These are phyloP conservation scores for Handroanthus guayacan DNA, from an alignment of 257 asterid species.

Conservation along the genomic window DNA sequence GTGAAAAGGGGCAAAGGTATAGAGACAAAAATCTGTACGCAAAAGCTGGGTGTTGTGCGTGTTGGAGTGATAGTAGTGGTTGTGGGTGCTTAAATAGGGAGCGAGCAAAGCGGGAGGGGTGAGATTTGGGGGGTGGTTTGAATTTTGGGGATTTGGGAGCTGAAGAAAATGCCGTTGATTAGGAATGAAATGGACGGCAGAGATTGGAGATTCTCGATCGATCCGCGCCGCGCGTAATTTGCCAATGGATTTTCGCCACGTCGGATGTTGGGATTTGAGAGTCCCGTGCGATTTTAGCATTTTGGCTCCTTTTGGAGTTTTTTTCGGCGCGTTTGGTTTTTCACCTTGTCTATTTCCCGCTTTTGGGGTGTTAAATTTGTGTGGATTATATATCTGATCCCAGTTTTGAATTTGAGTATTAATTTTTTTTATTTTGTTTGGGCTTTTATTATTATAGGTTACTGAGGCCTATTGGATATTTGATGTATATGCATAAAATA, in stretches of 20 bases:
- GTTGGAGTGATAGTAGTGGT: background rate
- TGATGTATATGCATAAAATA: no score
- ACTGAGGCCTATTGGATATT: no score
- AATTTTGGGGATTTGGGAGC: slow-evolving; percentile 26
- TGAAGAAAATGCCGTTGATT: slow-evolving; percentile 30
- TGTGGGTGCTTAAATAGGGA: slow-evolving; percentile 32
- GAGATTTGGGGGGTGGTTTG: slow-evolving; percentile 32
- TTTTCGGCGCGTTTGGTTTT: background rate
- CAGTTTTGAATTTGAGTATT: background rate
- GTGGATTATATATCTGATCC: background rate
- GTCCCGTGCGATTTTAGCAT: background rate
- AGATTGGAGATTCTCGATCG: background rate
- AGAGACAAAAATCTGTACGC: background rate
- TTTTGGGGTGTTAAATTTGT: background rate
- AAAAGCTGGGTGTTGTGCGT: background rate
- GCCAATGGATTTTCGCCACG: slow-evolving; percentile 25
- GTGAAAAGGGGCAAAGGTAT: background rate
- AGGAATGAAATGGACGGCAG: background rate
- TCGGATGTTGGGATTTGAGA: background rate
- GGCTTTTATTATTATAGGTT: no score
- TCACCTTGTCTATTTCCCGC: slow-evolving; percentile 21
- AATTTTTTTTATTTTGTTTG: background rate
- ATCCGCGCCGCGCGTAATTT: background rate
- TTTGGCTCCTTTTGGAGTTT: background rate
- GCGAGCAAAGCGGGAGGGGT: slow-evolving; percentile 38